Conservation (phyloP, 1,139 yeast genomes). For the Suhomyces atakaporum region DNA sequence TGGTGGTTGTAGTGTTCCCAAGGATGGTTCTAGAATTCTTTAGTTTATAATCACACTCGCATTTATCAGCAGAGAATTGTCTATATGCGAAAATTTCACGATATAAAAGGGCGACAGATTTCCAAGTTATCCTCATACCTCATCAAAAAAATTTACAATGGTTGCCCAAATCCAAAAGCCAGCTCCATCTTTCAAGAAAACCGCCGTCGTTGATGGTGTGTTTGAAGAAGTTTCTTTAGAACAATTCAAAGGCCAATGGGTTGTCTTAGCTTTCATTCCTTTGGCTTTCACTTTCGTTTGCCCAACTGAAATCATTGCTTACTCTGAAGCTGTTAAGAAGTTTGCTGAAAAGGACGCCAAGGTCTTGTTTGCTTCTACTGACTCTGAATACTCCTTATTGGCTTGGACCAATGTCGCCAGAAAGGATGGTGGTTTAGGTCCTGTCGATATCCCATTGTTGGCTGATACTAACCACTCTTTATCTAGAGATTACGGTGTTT, state of each 20-base stretch:
- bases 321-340: slow-evolving; percentile 91
- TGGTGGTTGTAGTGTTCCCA: too few species aligned
- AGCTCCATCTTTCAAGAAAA: slow-evolving; percentile 94
- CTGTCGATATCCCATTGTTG: slow-evolving; percentile 87
- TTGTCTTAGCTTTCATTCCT: slow-evolving; percentile 93
- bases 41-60: too few species aligned
- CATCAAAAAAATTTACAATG: too few species aligned
- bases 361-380: slow-evolving; percentile 94
- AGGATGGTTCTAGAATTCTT: too few species aligned
- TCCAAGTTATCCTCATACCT: too few species aligned
- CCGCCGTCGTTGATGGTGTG: slow-evolving; percentile 94
- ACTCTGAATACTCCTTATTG: slow-evolving; percentile 93
- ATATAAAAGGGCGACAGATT: too few species aligned
- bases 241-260: slow-evolving; percentile 98
- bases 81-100: too few species aligned
- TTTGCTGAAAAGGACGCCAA: slow-evolving; percentile 86
- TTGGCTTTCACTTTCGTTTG: slow-evolving; percentile 98
- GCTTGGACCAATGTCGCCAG: slow-evolving; percentile 98
- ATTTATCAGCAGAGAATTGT: too few species aligned
- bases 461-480: slow-evolving; percentile 97
- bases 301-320: slow-evolving; percentile 98
- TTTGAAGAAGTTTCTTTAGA: slow-evolving; percentile 94
- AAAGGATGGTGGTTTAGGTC: slow-evolving; percentile 98
- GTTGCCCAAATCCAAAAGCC: slow-evolving; percentile 89
- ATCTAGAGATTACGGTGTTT: slow-evolving; percentile 94